Evolutionary conservation across 495 filamentous ascomycete species (phyloP), one percentile per base, ranked within the genome.

Genomic region (Penicillium manginii): DNA sequence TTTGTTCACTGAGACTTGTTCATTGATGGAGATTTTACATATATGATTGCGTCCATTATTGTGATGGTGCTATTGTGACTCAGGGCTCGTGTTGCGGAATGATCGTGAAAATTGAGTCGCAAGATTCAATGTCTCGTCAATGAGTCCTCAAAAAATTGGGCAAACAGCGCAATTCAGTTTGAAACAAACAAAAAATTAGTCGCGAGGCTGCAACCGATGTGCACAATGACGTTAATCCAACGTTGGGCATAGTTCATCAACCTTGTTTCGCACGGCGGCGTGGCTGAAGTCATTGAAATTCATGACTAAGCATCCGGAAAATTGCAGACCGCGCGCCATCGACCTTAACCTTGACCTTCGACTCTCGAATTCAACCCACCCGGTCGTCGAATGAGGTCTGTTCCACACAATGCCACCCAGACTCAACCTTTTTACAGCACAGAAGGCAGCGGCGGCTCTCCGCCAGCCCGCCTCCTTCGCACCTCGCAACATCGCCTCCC

Each of bases 381-480:
- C 42, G 45, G 53, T 18, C 49, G 40, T 58, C 51, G 26, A 55
- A 33, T 4, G 55, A n/a, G 39, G 50, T 35, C 52, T 49, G 50
- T 52, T 53, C 18, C 46, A 56, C 61, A 69, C 17, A 52, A 78
- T 78, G 75, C 63, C 75, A 26, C 74, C 77, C 14, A 64, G 73
- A 52, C 58, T 77, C 54, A 77, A 72, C 37, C 58, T 77, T 0
- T 74, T 77, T 59, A 68, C 75, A 42, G 68, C 74, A 52, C 64
- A 66, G 48, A 66, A 72, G 62, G 71, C 73, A 12, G 67, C 66
- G 17, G 62, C 71, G 18, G 69, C 65, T 50, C 47, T 79, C 52
- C 71, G 72, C 60, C 70, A 66, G 53, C 50, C 71, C 14, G 60
- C 68, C 52, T 46, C 68, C 12, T 39, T 57, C 32, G 57, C 67